Conservation (phyloP, 768 basidiomycete species). For the Paxillus ammoniavirescens region DNA sequence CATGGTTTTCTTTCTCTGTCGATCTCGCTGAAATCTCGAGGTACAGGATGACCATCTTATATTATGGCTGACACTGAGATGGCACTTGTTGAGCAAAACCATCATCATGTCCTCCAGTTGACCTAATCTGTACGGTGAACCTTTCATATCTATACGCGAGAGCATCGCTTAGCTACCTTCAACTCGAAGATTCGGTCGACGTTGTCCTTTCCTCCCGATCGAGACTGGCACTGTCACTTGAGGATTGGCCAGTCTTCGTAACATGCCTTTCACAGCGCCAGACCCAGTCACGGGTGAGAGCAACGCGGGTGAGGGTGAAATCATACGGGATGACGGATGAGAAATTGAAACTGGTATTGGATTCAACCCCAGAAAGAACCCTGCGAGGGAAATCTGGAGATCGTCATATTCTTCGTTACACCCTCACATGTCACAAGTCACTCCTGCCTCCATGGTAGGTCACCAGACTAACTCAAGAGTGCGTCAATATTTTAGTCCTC, state of each 20-base stretch:
- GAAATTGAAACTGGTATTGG: constrained; percentile 26
- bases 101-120: not conserved
- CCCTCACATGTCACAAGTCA: no score
- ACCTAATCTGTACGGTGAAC: constrained; percentile 11
- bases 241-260: constrained; percentile 24
- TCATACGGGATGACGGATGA: constrained; percentile 17
- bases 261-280: constrained; percentile 14
- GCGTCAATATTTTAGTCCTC: not conserved
- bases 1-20: no score
- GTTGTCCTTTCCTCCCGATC: constrained; percentile 28
- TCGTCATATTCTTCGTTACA: not conserved
- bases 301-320: not conserved
- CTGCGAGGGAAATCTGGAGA: constrained; percentile 26
- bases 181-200: constrained; percentile 24
- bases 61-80: no score
- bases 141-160: constrained; percentile 19
- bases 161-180: constrained; percentile 23
- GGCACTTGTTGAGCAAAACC: no score
- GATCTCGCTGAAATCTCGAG: no score
- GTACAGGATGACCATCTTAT: no score
- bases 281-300: constrained; percentile 20
- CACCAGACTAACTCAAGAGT: no score
- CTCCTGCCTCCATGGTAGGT: no score
- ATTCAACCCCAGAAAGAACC: constrained; percentile 13
- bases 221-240: constrained; percentile 18